Base-by-base conservation (phyloP, 176 grass and related monocot species). In the Areca catechu region DNA sequence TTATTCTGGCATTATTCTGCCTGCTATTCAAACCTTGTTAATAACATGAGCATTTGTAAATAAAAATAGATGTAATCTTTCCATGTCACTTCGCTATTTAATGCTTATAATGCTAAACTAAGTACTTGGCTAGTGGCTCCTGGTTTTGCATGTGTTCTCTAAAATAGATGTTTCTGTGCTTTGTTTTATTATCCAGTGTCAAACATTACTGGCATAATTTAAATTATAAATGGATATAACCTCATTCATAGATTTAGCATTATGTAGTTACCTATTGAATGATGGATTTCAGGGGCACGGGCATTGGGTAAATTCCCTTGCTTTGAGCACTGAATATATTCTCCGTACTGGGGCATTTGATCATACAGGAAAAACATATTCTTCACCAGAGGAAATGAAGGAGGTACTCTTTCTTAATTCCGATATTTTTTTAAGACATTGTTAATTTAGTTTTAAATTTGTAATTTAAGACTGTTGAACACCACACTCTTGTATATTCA, bases 251-350 rank as follows among this genome's bases (percentile, higher is more conserved):
- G 9, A 43, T 43, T 12, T 43, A 43, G 34, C 34, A 12, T 43
- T 43, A 14, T 2, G 10, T 43, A 1, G 9, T 43, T 14, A 43
- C 34, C 34, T 43, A 14, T 43, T 43, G 34, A 43, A 43, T 43
- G 9, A 10, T 43, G 34, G 34, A 43, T 43, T 34, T 61, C 65
- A 95, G 86, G 92, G 92, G 21, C 92, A 97, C 60, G 92, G 92
- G 9, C 92, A 97, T 76, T 97, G 92, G 92, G 83, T 97, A 62
- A 97, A 97, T 90, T 88, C 92, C 0, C 75, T 97, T 56, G 92
- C 92, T 30, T 79, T 97, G 75, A 97, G 87, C 75, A 91, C 92
- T 16, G 92, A 97, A 74, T 97, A 91, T 79, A 83, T 91, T 79
- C 83, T 97, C n/a, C 77, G 92, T n/a, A 91, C 86, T 43, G 92